Evolutionary conservation across 2,329 filamentous ascomycete species (phyloP).

Genomic region (Diaporthe sp.): DNA sequence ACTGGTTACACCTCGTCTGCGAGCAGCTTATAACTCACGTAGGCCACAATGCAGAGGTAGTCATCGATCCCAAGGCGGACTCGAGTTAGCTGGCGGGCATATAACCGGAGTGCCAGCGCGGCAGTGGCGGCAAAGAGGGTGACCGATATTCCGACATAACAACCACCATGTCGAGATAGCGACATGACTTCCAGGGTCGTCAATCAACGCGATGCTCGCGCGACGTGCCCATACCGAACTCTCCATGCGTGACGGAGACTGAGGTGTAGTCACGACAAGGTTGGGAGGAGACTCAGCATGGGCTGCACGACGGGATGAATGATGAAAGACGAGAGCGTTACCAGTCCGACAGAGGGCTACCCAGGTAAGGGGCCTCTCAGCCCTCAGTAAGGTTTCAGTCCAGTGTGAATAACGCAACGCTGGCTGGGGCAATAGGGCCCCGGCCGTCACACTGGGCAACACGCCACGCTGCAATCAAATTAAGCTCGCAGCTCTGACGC

Average conservation of each 20-base stretch:
- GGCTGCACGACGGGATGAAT: not conserved
- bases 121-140: conserved; percentile 28
- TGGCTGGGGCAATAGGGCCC: not conserved
- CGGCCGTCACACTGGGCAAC: not conserved
- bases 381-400: not conserved
- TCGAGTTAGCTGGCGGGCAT: conserved; percentile 11
- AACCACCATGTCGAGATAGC: conserved; percentile 22
- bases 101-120: conserved; percentile 15
- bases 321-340: not conserved
- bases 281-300: too few relatives aligned
- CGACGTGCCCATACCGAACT: not conserved
- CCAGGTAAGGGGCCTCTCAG: not conserved
- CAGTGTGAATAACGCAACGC: not conserved
- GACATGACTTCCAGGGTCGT: not conserved
- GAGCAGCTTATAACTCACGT: not conserved
- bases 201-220: not conserved
- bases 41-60: conserved; percentile 28
- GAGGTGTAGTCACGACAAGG: not conserved
- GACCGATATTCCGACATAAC: conserved; percentile 27
- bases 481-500: conserved; percentile 25
- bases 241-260: not conserved
- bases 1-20: too few relatives aligned
- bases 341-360: too few relatives aligned
- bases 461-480: not conserved
- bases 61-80: conserved; percentile 23